Conservation (phyloP, 106 monocot species). For the Xerophyta viscosa region DNA sequence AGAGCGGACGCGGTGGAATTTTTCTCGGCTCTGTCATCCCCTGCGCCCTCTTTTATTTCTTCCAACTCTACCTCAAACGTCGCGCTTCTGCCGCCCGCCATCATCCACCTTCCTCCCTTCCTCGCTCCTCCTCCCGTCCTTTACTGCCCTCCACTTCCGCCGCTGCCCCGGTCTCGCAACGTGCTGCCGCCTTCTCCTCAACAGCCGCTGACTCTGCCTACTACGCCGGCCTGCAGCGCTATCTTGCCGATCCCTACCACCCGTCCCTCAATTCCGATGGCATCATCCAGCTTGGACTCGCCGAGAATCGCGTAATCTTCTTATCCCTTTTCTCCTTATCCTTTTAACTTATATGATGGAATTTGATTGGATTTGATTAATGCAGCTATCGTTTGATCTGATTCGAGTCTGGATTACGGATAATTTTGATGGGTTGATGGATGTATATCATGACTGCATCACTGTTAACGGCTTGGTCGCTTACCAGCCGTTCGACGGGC, state of each 20-base stretch:
- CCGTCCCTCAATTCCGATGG: too few relatives aligned
- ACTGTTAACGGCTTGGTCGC: slow-evolving; percentile 25
- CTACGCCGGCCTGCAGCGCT: too few relatives aligned
- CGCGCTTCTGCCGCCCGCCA: slow-evolving; percentile 10
- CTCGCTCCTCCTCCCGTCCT: slow-evolving; percentile 32
- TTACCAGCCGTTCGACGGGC: slow-evolving; percentile 52
- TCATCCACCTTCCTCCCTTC: slow-evolving; percentile 20
- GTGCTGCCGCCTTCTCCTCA: slow-evolving; percentile 23
- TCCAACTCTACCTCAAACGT: slow-evolving; percentile 61
- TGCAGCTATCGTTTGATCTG: too few relatives aligned
- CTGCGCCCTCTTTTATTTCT: slow-evolving; percentile 72
- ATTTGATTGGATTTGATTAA: too few relatives aligned
- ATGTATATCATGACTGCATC: slow-evolving; percentile 29
- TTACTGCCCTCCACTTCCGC: too few relatives aligned
- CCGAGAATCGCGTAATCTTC: slow-evolving; percentile 5
- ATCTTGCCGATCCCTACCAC: too few relatives aligned
- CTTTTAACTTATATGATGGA: not conserved
- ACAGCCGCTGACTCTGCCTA: too few relatives aligned
- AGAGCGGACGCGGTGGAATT: slow-evolving; percentile 64
- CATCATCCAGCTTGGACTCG: too few relatives aligned
- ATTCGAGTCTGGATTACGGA: slow-evolving; percentile 34
- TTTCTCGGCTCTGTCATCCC: slow-evolving; percentile 65
- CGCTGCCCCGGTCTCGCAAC: slow-evolving; percentile 35
- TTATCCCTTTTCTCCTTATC: too few relatives aligned
- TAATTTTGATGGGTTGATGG: not conserved